Evolutionary conservation across 2,329 filamentous ascomycete genomes (phyloP).

Genomic region (Ampelomyces quisqualis): DNA sequence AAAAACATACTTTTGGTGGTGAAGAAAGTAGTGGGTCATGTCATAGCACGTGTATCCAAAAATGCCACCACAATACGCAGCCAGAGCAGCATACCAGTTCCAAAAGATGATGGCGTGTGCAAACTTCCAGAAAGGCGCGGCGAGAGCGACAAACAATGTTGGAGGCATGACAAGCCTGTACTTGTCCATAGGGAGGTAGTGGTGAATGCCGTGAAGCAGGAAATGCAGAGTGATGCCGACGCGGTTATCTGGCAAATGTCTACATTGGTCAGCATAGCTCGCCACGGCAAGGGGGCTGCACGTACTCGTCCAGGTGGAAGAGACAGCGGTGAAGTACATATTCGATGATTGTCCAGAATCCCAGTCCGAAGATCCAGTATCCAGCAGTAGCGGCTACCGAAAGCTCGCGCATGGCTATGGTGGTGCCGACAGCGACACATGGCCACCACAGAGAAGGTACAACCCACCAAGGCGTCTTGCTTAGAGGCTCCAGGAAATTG

Average conservation of each 20-base stretch:
- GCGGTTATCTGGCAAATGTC: constrained; percentile 86
- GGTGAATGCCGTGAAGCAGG: constrained; percentile 92
- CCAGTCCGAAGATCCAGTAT: constrained; percentile 71
- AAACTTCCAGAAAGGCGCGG: constrained; percentile 87
- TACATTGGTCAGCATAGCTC: constrained; percentile 45
- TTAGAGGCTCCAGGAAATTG: constrained; percentile 97
- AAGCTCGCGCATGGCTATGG: constrained; percentile 62
- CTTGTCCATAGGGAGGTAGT: constrained; percentile 99
- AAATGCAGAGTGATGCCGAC: constrained; percentile 87
- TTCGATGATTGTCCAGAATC: constrained; percentile 86
- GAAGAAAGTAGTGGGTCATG: constrained; percentile 96
- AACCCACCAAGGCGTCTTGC: constrained; percentile 91
- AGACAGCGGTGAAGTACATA: constrained; percentile 86
- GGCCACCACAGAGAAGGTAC: constrained; percentile 84
- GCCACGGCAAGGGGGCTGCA: constrained; percentile 17
- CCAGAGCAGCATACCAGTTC: constrained; percentile 78
- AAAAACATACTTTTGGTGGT: constrained; percentile 74
- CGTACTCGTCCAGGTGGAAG: constrained; percentile 91
- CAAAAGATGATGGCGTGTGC: constrained; percentile 79
- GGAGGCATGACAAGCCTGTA: constrained; percentile 97
- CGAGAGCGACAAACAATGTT: constrained; percentile 78
- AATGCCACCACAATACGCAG: constrained; percentile 83
- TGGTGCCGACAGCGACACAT: constrained; percentile 71
- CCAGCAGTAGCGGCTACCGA: constrained; percentile 49
- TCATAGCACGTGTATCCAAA: constrained; percentile 98